Conservation (phyloP, 306 rosid species). For the Adenanthera pavonina region DNA sequence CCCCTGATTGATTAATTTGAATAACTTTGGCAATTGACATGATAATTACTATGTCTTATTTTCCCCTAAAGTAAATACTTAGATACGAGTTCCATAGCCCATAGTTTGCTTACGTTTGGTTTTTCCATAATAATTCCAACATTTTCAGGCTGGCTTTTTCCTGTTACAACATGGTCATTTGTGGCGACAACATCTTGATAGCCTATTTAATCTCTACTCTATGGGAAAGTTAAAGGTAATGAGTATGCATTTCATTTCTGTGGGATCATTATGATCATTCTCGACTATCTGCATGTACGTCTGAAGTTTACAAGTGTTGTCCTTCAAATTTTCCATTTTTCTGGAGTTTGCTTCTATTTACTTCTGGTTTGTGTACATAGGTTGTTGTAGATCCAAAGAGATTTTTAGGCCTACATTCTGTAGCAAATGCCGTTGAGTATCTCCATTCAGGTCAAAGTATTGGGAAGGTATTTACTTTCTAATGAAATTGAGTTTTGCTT, state of each 20-base stretch:
- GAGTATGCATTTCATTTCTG: neutral
- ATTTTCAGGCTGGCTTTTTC: conserved; percentile 90
- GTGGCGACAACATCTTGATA: conserved; percentile 92
- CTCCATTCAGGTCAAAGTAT: conserved; percentile 96
- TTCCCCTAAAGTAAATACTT: neutral
- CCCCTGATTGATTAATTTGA: conserved; percentile 6
- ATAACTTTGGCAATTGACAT: neutral
- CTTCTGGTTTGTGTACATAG: conserved; percentile 48
- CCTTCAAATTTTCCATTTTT: conserved; percentile 32
- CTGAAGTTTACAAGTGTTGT: conserved; percentile 15
- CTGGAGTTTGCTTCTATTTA: conserved; percentile 10
- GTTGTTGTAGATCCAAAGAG: conserved; percentile 78
- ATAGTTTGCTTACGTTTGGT: conserved; percentile 3
- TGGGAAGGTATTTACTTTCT: conserved; percentile 75
- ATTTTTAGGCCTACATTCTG: conserved; percentile 76
- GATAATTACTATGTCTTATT: neutral
- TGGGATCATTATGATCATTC: conserved; percentile 17
- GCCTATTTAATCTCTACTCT: conserved; percentile 65
- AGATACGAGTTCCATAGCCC: neutral
- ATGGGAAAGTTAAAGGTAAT: conserved; percentile 81
- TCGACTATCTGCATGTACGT: neutral
- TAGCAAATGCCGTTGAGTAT: conserved; percentile 89
- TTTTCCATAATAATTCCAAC: conserved; percentile 28
- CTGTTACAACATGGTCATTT: conserved; percentile 78
- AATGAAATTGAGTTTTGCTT: neutral